These are phyloP conservation scores for Fonsecaea nubica DNA, from an alignment of 2,329 filamentous ascomycete species.

Conservation along the genomic window DNA sequence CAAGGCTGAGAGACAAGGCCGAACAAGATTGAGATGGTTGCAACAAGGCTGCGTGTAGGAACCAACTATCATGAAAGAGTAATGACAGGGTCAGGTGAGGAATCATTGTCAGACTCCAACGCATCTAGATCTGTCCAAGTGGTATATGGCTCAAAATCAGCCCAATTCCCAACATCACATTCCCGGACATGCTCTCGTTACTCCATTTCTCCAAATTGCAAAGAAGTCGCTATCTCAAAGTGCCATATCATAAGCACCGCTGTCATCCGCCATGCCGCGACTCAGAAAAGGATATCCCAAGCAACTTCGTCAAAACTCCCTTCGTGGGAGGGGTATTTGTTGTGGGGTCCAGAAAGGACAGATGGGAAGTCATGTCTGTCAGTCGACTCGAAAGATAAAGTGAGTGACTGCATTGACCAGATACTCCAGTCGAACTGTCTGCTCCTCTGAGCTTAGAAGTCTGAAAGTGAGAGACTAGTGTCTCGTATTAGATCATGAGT, in stretches of 20 bases:
- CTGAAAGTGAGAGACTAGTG: neutral
- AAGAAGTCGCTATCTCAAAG: neutral
- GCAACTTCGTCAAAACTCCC: neutral
- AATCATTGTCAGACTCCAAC: neutral
- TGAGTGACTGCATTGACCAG: neutral
- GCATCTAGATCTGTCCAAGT: constrained; percentile 1
- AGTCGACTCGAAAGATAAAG: neutral
- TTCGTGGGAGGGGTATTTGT: neutral
- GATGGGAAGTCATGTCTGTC: neutral
- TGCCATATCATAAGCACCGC: neutral
- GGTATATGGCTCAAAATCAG: neutral
- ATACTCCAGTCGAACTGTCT: neutral
- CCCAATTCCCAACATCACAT: neutral
- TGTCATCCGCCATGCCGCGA: neutral
- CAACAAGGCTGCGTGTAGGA: neutral
- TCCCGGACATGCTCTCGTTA: neutral
- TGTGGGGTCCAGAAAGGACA: neutral
- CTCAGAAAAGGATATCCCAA: neutral
- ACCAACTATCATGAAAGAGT: neutral
- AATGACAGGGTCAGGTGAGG: neutral
- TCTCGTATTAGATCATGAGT: neutral
- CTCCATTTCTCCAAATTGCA: neutral
- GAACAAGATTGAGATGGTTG: neutral
- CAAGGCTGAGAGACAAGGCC: neutral
- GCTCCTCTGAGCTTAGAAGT: neutral